phyloP scores from a whole-genome alignment of 805 yeast genomes.

The Wickerhamiella shivajii region DNA sequence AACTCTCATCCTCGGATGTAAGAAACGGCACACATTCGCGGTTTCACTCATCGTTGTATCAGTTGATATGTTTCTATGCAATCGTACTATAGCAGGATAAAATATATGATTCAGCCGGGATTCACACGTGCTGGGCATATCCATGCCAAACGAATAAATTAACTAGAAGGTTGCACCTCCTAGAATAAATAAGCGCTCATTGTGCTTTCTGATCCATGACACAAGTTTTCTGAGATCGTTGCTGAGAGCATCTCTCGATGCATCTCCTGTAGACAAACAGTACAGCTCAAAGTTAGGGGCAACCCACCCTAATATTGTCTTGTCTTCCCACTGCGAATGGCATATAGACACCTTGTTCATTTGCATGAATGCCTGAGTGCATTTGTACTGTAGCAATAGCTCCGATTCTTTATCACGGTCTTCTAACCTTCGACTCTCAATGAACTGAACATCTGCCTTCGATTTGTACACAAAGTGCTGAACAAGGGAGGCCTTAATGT shows the following conservation, averaged over 20 bases:
- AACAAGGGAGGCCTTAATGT: slow-evolving; percentile 39
- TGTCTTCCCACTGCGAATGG: slow-evolving; percentile 17
- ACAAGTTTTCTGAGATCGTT: slow-evolving; percentile 49
- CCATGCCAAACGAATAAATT: no score
- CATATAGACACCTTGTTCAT: slow-evolving; percentile 18
- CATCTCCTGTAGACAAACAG: slow-evolving; percentile 44
- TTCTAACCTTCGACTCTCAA: slow-evolving; percentile 27
- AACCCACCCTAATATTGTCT: slow-evolving; percentile 33
- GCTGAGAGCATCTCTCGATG: slow-evolving; percentile 41
- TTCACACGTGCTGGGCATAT: no score
- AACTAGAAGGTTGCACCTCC: slow-evolving; percentile 52
- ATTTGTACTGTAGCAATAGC: slow-evolving; percentile 21
- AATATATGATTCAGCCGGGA: no score
- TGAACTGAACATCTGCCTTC: slow-evolving; percentile 50
- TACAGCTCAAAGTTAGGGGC: slow-evolving; percentile 50
- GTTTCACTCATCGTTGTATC: no score
- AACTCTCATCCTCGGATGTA: no score
- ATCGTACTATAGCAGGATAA: no score
- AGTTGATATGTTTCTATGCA: no score
- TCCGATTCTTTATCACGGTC: slow-evolving; percentile 17
- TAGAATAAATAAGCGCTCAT: slow-evolving; percentile 53
- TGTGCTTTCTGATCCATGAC: slow-evolving; percentile 62
- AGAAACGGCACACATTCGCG: no score
- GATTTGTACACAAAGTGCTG: slow-evolving; percentile 75
- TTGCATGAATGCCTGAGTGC: slow-evolving; percentile 26